phyloP scores from a whole-genome alignment of 192 early-diverging fungal genomes.

The Tieghemiomyces parasiticus region DNA sequence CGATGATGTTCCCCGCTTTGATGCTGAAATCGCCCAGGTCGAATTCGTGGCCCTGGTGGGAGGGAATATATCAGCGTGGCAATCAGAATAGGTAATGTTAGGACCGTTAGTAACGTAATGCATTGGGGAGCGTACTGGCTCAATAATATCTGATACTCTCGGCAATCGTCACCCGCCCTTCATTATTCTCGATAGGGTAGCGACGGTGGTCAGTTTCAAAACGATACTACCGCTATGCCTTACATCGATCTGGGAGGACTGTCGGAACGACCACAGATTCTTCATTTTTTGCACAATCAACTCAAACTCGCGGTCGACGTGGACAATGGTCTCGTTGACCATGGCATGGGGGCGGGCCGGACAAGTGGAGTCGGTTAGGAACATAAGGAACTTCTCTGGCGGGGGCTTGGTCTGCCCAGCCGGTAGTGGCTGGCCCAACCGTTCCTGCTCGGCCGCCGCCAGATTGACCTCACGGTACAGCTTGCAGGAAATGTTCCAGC shows the following conservation, averaged over 20 bases:
- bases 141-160: no score
- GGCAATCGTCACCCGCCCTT: no score
- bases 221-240: no score
- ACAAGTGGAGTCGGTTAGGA: background rate
- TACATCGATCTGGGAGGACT: background rate
- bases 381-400: background rate
- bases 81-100: no score
- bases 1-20: background rate
- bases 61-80: no score
- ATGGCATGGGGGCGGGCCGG: background rate
- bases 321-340: background rate
- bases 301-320: background rate
- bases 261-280: background rate
- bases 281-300: background rate
- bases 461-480: background rate
- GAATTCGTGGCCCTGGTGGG: background rate
- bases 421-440: background rate
- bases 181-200: no score
- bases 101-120: no score
- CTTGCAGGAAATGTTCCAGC: background rate
- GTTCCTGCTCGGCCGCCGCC: no score
- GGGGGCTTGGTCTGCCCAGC: background rate
- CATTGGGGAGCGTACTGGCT: no score
- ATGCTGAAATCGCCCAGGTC: background rate
- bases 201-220: no score